Conservation (phyloP, 106 monocot species). For the Acanthochlamys bracteata region DNA sequence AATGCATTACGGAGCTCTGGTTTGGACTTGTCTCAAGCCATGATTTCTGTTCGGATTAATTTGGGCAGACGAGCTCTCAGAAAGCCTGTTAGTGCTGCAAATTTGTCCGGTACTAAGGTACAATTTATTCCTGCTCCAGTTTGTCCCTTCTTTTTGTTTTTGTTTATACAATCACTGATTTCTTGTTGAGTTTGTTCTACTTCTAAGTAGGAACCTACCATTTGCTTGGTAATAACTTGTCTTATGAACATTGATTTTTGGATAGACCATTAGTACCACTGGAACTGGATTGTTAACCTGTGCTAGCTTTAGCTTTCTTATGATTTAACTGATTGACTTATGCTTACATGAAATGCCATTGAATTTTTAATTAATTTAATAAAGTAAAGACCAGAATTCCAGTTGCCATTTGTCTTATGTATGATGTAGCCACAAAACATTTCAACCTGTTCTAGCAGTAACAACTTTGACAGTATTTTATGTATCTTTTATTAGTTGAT, state of each 20-base stretch:
- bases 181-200: background rate
- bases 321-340: too few relatives aligned
- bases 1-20: conserved; percentile 68
- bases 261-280: background rate
- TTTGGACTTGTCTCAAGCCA: conserved; percentile 78
- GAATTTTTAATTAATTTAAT: too few relatives aligned
- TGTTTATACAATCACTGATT: too few relatives aligned
- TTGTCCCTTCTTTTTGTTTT: too few relatives aligned
- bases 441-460: too few relatives aligned
- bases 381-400: too few relatives aligned
- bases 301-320: background rate
- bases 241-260: background rate
- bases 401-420: too few relatives aligned
- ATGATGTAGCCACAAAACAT: too few relatives aligned
- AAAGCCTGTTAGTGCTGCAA: conserved; percentile 13
- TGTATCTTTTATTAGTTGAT: too few relatives aligned
- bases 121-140: background rate
- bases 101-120: conserved; percentile 38
- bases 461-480: too few relatives aligned
- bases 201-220: background rate
- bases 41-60: conserved; percentile 71
- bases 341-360: too few relatives aligned
- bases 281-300: background rate
- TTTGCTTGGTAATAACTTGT: background rate
- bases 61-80: conserved; percentile 50